Percentiles rank a stretch among this genome's conserved stretches.
These are phyloP conservation scores for Thraustochytrium sp. DNA, from an alignment of 352 stramenopile genomes.

Conservation along the genomic window DNA sequence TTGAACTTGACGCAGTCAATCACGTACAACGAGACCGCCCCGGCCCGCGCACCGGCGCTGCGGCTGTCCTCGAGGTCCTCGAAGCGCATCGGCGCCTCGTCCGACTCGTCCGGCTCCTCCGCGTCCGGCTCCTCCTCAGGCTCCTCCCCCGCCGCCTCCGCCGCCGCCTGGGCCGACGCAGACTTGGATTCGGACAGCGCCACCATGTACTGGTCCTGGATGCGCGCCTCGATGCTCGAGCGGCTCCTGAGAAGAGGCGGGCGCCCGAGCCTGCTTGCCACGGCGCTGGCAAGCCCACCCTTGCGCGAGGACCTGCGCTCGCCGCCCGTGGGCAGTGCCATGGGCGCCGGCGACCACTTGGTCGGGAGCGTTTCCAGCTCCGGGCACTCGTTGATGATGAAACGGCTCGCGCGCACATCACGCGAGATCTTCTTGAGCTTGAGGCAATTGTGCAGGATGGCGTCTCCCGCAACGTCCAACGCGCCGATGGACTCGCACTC, in stretches of 20 bases:
- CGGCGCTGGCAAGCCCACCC: not conserved
- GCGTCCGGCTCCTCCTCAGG: too few species aligned
- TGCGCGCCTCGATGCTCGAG: not conserved
- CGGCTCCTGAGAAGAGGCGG: not conserved
- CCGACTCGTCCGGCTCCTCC: too few species aligned
- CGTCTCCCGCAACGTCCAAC: not conserved
- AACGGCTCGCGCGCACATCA: not conserved
- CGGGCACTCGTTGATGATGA: not conserved
- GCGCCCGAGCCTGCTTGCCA: not conserved
- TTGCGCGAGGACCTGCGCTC: not conserved
- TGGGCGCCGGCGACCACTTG: not conserved
- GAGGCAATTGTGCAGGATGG: not conserved
- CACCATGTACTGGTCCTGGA: not conserved
- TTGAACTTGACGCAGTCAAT: slow-evolving; percentile 2
- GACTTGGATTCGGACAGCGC: too few species aligned
- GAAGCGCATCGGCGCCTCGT: too few species aligned
- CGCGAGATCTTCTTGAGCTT: not conserved
- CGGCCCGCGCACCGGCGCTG: too few species aligned
- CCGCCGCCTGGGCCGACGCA: too few species aligned
- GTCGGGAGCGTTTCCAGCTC: not conserved
- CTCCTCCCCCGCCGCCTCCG: too few species aligned
- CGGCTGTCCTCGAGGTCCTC: too few species aligned
- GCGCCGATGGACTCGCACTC: not conserved
- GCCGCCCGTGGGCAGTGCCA: not conserved
- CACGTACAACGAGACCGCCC: not conserved